Evolutionary conservation across 2,329 filamentous ascomycete genomes (phyloP).

Genomic region (Penicillium sp.): DNA sequence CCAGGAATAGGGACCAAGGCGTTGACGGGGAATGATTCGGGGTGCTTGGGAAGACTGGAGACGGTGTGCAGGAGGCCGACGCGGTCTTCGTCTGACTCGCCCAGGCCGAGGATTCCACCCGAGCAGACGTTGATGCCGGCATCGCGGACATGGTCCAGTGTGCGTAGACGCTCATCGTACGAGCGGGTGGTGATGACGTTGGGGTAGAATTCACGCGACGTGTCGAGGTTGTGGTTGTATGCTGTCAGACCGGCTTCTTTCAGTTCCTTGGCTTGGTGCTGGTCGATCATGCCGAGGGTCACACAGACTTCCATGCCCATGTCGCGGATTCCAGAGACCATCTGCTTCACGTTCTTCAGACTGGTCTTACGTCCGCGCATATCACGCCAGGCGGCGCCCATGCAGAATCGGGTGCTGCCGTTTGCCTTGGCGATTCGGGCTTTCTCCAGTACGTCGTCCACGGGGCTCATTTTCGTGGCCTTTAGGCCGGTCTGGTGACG

Average conservation of each 20-base stretch:
- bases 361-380: conserved; percentile 86
- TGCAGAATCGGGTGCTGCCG: conserved; percentile 87
- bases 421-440: conserved; percentile 74
- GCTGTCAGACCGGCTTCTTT: conserved; percentile 80
- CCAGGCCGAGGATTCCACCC: conserved; percentile 80
- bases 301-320: conserved; percentile 90
- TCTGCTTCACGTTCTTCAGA: conserved; percentile 76
- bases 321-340: conserved; percentile 74
- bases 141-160: conserved; percentile 72
- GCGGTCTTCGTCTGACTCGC: conserved; percentile 72
- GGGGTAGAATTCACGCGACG: conserved; percentile 82
- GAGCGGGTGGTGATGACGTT: conserved; percentile 77
- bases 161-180: conserved; percentile 81
- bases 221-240: conserved; percentile 94
- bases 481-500: conserved; percentile 73
- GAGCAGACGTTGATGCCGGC: conserved; percentile 88
- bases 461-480: conserved; percentile 71
- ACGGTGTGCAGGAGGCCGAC: conserved; percentile 80
- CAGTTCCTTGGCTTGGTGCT: conserved; percentile 71
- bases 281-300: conserved; percentile 90
- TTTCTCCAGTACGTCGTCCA: conserved; percentile 74
- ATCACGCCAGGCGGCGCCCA: conserved; percentile 90
- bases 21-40: conserved; percentile 88
- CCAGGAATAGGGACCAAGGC: conserved; percentile 87
- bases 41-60: conserved; percentile 72